phyloP scores from a whole-genome alignment of 1,284 basidiomycete species.

The Uromyces viciae-fabae region DNA sequence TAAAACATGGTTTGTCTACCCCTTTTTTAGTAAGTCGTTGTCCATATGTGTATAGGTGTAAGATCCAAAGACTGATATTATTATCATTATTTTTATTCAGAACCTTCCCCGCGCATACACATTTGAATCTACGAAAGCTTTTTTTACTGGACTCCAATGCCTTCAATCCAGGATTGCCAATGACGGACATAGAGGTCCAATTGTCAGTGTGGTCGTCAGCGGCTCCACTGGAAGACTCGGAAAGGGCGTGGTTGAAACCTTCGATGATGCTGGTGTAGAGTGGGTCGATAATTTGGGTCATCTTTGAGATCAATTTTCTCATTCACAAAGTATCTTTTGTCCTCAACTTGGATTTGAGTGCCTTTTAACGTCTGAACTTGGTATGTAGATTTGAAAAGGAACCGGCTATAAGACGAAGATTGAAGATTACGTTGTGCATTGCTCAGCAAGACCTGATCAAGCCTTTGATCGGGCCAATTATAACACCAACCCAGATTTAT shows the following conservation, averaged over 20 bases:
- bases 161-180: slow-evolving; percentile 63
- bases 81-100: slow-evolving; percentile 55
- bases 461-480: slow-evolving; percentile 67
- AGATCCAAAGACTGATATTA: neutral
- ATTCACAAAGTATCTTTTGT: neutral
- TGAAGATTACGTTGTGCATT: slow-evolving; percentile 25
- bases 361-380: neutral
- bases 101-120: slow-evolving; percentile 76
- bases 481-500: slow-evolving; percentile 66
- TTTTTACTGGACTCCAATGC: slow-evolving; percentile 62
- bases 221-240: slow-evolving; percentile 73
- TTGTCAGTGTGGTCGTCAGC: slow-evolving; percentile 70
- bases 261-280: slow-evolving; percentile 67
- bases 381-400: neutral
- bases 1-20: slow-evolving; percentile 72
- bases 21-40: slow-evolving; percentile 68
- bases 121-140: slow-evolving; percentile 62
- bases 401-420: slow-evolving; percentile 25
- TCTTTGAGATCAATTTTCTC: slow-evolving; percentile 55
- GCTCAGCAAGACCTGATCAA: slow-evolving; percentile 47
- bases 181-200: slow-evolving; percentile 70
- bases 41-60: neutral
- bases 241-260: slow-evolving; percentile 67
- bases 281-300: slow-evolving; percentile 62
- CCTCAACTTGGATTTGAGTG: neutral